A percentile compares a stretch with the other conserved stretches of the same genome.
Conservation (phyloP, 2,329 filamentous ascomycete genomes). For the Clonostachys sp. region DNA sequence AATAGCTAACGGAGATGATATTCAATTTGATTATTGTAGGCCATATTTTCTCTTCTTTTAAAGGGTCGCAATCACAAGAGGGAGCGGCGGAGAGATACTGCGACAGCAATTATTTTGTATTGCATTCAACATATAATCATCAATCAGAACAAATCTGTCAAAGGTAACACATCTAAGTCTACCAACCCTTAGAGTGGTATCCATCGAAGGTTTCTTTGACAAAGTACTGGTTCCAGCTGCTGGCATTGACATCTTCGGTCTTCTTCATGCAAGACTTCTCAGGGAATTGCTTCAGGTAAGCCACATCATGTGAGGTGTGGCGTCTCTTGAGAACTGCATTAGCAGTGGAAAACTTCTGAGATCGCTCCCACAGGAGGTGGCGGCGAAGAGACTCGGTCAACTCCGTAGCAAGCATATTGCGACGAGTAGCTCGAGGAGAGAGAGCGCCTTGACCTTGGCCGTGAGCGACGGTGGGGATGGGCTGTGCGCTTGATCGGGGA, state of each 20-base stretch:
- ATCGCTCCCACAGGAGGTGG: conserved; percentile 90
- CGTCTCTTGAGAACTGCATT: conserved; percentile 85
- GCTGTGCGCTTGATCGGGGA: conserved; percentile 65
- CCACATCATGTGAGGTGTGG: conserved; percentile 87
- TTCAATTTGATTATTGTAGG: too few relatives aligned
- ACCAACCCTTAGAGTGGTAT: conserved; percentile 39
- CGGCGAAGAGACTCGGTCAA: conserved; percentile 88
- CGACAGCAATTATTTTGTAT: too few relatives aligned
- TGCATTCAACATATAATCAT: too few relatives aligned
- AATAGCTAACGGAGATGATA: too few relatives aligned
- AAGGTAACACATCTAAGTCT: conserved; percentile 1
- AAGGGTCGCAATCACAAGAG: too few relatives aligned
- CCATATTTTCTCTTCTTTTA: too few relatives aligned
- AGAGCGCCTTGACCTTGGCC: conserved; percentile 66
- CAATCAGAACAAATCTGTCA: too few relatives aligned
- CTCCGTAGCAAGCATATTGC: conserved; percentile 95
- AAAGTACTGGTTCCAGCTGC: conserved; percentile 83
- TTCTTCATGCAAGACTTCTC: conserved; percentile 58
- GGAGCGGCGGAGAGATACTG: too few relatives aligned
- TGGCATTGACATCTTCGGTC: conserved; percentile 59
- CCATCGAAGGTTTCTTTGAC: conserved; percentile 63
- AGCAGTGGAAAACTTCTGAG: conserved; percentile 86
- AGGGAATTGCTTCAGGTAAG: conserved; percentile 80
- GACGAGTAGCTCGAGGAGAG: conserved; percentile 84
- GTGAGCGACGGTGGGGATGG: conserved; percentile 72